Base-by-base conservation (phyloP, 768 basidiomycete species). In the Cyclocybe cylindracea region DNA sequence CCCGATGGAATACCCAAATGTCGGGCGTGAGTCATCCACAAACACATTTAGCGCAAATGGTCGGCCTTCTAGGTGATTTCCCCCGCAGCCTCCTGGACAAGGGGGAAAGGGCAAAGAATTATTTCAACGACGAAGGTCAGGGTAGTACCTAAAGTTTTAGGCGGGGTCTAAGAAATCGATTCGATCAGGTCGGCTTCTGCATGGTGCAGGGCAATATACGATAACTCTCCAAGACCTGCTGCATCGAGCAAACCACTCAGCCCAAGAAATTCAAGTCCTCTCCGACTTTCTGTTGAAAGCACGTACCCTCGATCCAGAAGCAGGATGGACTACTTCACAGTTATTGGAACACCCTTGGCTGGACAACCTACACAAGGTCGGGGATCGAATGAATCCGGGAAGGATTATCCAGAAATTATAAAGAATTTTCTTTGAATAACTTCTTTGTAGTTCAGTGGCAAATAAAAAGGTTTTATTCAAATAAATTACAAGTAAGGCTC, bases 1-100 rank as follows among this genome's bases (percentile, higher is more conserved):
- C 61, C 89, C 88, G 2, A 38, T 82, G 51, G 51, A 35, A 53
- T 7, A 51, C 53, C 7, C 50, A 55, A 11, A 11, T 55, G 11
- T 51, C 51, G 1, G 51, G 54, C 9, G 50, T 59, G 58, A 46
- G 50, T 13, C 44, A 36, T 10, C 34, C 42, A 19, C 48, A 49
- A 42, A 53, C 45, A 7, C 59, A 51, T 49, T 48, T 58, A 40
- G 18, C 50, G 14, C 50, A 51, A 40, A 51, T 51, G 2, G 18
- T 16, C 24, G 50, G 50, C 32, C 16, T 51, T 16, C 46, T 10
- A n/a, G 44, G 50, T 14, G 44, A 39, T 7, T 45, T 55, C 18
- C 48, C 44, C 16, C 7, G 19, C 5, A 44, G 45, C n/a, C 40
- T 55, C 35, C 33, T 50, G 18, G 24, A 18, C 5, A 40, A 24